A percentile compares a stretch with the other conserved stretches of the same genome.
These are phyloP conservation scores for Oldenlandia corymbosa DNA, from an alignment of 257 asterid species.

Conservation along the genomic window DNA sequence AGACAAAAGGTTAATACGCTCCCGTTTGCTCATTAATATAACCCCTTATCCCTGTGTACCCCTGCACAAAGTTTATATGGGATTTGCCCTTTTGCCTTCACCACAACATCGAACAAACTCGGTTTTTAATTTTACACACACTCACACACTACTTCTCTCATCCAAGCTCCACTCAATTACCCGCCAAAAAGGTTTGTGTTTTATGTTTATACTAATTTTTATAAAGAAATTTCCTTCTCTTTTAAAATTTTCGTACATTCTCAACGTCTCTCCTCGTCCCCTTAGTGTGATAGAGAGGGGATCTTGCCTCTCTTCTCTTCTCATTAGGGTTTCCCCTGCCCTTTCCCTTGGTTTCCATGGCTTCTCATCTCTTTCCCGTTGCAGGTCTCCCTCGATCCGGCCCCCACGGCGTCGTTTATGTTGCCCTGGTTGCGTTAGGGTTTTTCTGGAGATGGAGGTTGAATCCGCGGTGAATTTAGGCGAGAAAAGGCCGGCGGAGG, in stretches of 20 bases:
- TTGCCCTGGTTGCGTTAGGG: conserved; percentile 25
- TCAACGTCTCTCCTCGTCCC: conserved; percentile 9
- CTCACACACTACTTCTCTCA: background rate
- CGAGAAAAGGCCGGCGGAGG: conserved; percentile 49
- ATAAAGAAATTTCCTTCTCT: conserved; percentile 14
- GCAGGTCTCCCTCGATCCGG: conserved; percentile 40
- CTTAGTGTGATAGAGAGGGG: too few species aligned
- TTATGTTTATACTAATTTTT: conserved; percentile 20
- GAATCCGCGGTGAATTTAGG: conserved; percentile 42
- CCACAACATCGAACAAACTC: conserved; percentile 15
- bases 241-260: conserved; percentile 6
- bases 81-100: conserved; percentile 14
- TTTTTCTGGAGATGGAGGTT: conserved; percentile 35
- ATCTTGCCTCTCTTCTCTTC: conserved; percentile 1
- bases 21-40: conserved; percentile 22
- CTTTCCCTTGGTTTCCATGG: conserved; percentile 29
- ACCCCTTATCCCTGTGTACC: conserved; percentile 9
- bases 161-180: conserved; percentile 44
- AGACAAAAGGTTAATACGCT: conserved; percentile 7
- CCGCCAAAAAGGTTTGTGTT: conserved; percentile 63
- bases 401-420: conserved; percentile 31
- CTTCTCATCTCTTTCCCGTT: conserved; percentile 31
- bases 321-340: conserved; percentile 43
- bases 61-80: conserved; percentile 38
- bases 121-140: conserved; percentile 3